Base-by-base conservation (phyloP, 1,139 yeast species). In the Lodderomyces pseudojiufengensis region DNA sequence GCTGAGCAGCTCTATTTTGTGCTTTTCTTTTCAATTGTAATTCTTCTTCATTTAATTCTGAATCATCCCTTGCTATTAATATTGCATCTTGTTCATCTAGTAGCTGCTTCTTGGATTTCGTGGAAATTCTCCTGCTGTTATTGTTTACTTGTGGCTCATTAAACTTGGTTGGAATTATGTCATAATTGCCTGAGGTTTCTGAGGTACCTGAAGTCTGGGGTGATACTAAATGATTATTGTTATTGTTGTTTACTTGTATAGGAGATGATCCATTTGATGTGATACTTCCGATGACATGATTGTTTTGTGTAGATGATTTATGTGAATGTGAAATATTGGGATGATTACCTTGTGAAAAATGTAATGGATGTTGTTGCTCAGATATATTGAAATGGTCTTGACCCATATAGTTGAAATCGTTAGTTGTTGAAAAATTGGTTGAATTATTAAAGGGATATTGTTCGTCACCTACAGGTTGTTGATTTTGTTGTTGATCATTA, bases 1-100 rank as follows among this genome's bases (percentile, higher is more conserved):
- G 68, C 59, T 86, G 96, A 0, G 95, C 95, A 4, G 92, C 94
- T 50, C 96, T 66, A 55, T 87, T 87, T 54, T 84, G 95, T 0
- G 90, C 90, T 54, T 81, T 85, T 35, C 84, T 73, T 54, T 78
- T 78, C 46, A 67, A 51, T 32, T 66, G 70, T 21, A 75, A 49
- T 43, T 76, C 80, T 18, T 70, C 73, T 34, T 76, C 80, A 5
- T 64, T 57, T 26, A 70, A 54, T 37, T 64, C 66, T 1, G 65
- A 50, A 41, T 69, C 75, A 42, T 69, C 74, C 37, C 50, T 54
- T 9, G 69, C 56, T 29, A 69, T 59, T 35, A 68, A 53, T 27
- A 56, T 48, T 9, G 69, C 64, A 43, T 69, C 75, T 37, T 56
- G 59, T 29, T 64, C 72, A 40, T 63, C 69, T 43, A 59, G 44